Evolutionary conservation across 2,329 filamentous ascomycete species (phyloP), one percentile per base, ranked within the genome.

Genomic region (Hansfordia pulvinata): DNA sequence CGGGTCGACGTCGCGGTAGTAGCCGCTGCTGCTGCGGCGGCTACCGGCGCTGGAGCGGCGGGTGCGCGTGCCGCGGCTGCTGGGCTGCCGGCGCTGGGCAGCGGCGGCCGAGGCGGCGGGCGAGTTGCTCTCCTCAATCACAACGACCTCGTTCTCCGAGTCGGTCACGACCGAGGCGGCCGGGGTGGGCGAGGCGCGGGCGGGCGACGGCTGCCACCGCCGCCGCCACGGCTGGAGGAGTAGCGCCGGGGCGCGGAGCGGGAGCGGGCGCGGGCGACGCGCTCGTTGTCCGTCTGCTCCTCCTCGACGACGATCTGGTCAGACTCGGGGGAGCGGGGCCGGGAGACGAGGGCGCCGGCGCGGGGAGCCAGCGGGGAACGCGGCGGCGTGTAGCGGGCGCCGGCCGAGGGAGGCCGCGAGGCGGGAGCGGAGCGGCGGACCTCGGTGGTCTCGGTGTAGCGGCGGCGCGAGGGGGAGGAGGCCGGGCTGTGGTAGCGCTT

Each of bases 121-220:
- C 26, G 48, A 43, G 15, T 37, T 41, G 22, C 46, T 39, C 27
- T 54, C 52, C 37, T 54, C 51, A 19, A 51, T 36, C 8, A 55
- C 50, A 3, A 55, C 35, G 10, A 54, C 46, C 46, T 62, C 57
- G 23, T 47, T 43, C 8, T 49, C 46, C 17, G 43, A 35, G 30
- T 39, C 35, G 27, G 42, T 33, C 17, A 36, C 38, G 6, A 41
- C 37, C 43, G 44, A 7, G 51, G 48, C 12, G 35, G 34, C 6
- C 36, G 35, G 10, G 31, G 22, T 10, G 27, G 23, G 10, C 16
- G 17, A 5, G 30, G 20, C 20, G 23, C 20, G 19, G 20, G 25
- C 14, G 21, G 30, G 27, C 11, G 29, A 27, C 10, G 21, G 25
- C 12, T 12, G 16, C 19, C 9, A 11, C 3, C 31, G 18, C 13